Conservation (phyloP, 805 yeast species). For the Myxozyma lipomycoides region DNA sequence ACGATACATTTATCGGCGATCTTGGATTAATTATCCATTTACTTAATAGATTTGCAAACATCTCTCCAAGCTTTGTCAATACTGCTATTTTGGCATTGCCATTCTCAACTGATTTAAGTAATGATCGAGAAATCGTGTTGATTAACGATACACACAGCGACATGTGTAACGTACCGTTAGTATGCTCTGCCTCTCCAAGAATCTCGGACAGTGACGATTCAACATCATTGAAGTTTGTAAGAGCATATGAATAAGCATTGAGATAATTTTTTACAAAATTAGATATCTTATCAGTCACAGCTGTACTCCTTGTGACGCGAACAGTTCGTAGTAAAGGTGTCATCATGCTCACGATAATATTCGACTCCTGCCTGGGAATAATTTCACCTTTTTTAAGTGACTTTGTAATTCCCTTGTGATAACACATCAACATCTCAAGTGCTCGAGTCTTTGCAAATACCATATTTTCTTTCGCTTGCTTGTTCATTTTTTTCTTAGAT, state of each 20-base stretch:
- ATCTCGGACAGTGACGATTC: neutral
- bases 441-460: slow-evolving; percentile 4
- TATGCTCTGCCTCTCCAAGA: slow-evolving; percentile 5
- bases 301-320: neutral
- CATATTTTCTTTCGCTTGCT: slow-evolving; percentile 3
- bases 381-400: neutral
- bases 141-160: neutral
- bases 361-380: neutral
- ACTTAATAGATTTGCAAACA: slow-evolving; percentile 8
- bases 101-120: neutral
- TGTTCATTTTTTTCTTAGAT: slow-evolving; percentile 5
- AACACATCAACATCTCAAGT: slow-evolving; percentile 2
- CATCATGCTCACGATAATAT: neutral
- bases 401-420: neutral
- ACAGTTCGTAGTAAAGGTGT: slow-evolving; percentile 8
- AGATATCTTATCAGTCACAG: neutral
- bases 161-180: slow-evolving; percentile 6
- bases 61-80: slow-evolving; percentile 1
- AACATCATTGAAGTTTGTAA: neutral
- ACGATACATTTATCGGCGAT: slow-evolving; percentile 2
- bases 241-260: neutral
- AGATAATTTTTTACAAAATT: neutral
- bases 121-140: neutral
- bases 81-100: neutral
- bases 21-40: slow-evolving; percentile 13